phyloP scores from a whole-genome alignment of 2,329 filamentous ascomycete genomes.

The Aspergillus sp. region DNA sequence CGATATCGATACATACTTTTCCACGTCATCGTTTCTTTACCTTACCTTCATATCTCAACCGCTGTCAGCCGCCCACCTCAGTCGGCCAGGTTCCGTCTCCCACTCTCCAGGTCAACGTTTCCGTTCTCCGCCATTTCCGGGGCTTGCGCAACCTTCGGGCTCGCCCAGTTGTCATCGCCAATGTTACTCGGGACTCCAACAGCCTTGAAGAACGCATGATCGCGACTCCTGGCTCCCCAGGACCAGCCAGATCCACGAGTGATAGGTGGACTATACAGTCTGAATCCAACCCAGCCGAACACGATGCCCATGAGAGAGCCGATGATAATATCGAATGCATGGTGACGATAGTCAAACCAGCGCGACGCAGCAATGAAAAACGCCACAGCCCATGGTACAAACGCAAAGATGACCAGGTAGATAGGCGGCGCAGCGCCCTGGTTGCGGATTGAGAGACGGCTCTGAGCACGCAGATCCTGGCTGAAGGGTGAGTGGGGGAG shows the following conservation, averaged over 20 bases:
- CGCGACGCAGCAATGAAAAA: constrained; percentile 84
- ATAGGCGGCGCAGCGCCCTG: constrained; percentile 82
- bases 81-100: constrained; percentile 19
- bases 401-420: constrained; percentile 72
- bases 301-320: constrained; percentile 79
- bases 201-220: constrained; percentile 66
- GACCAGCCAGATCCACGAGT: constrained; percentile 82
- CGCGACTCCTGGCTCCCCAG: constrained; percentile 76
- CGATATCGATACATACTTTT: background rate
- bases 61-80: constrained; percentile 10
- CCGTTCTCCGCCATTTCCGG: constrained; percentile 6
- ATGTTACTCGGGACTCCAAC: constrained; percentile 40
- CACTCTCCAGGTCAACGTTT: constrained; percentile 29
- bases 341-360: constrained; percentile 86
- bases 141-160: constrained; percentile 10
- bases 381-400: constrained; percentile 73
- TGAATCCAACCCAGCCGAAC: constrained; percentile 74
- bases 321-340: constrained; percentile 88
- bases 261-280: constrained; percentile 84
- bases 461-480: constrained; percentile 27
- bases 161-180: constrained; percentile 35
- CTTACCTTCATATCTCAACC: background rate
- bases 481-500: constrained; percentile 36
- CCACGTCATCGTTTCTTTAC: background rate
- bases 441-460: constrained; percentile 60